phyloP scores from a whole-genome alignment of 306 rosid genomes.

The Mimosa bimucronata region DNA sequence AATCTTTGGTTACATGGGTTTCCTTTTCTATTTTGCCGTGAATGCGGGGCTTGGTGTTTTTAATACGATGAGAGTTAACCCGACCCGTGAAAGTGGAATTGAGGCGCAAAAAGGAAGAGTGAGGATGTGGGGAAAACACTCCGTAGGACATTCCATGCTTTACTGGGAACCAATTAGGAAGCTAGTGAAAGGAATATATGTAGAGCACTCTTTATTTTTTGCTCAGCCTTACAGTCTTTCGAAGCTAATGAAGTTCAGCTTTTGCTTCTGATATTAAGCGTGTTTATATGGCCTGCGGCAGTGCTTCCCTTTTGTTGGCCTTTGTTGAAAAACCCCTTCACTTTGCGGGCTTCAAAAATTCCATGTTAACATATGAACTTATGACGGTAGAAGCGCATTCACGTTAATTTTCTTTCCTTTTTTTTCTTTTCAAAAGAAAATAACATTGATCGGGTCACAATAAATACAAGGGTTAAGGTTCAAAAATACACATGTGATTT shows the following conservation, averaged over 20 bases:
- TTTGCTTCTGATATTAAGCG: no score
- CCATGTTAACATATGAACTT: not conserved
- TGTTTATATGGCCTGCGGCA: not conserved
- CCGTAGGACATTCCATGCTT: constrained; percentile 18
- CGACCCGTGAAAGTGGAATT: not conserved
- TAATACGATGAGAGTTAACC: not conserved
- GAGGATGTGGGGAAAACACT: constrained; percentile 18
- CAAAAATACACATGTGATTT: no score
- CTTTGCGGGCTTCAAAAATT: not conserved
- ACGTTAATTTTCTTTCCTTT: not conserved
- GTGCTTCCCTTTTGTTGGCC: not conserved
- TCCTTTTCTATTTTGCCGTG: no score
- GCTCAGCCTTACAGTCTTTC: not conserved
- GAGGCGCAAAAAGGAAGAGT: not conserved
- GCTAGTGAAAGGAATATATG: not conserved
- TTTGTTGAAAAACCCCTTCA: not conserved
- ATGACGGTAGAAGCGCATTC: not conserved
- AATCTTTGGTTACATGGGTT: no score
- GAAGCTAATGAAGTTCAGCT: not conserved
- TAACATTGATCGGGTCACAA: no score
- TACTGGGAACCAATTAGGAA: not conserved
- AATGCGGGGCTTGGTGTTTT: no score
- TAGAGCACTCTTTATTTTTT: not conserved
- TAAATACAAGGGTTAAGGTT: no score
- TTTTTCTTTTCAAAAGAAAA: no score